Base-by-base conservation (phyloP, 2,329 filamentous ascomycete species). In the Sporothrix curviconia region DNA sequence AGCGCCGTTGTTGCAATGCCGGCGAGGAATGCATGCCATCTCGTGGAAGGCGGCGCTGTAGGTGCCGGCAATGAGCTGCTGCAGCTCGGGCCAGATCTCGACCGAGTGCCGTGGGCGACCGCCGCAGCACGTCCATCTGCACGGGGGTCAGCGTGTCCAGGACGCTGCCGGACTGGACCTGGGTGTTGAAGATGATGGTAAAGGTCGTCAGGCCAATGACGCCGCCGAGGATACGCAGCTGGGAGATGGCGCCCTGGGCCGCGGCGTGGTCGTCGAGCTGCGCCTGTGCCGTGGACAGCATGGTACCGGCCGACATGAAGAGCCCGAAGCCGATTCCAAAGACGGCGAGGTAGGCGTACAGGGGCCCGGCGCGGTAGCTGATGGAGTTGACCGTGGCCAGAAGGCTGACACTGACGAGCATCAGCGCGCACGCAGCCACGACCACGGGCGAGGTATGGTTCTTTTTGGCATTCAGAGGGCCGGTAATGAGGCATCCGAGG, bases 271-370 rank as follows among this genome's bases (percentile, higher is more conserved):
- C 77, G 57, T 71, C 72, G 7, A 70, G 67, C 17, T 74, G 69
- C 0, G 78, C 74, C 47, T 82, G 74, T 14, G 83, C 72, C 46
- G 78, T 78, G 2, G 79, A 80, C 64, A 83, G 77, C 58, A 85
- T 81, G 0, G 81, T 83, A 7, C 77, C 77, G 2, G 78, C 75
- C 0, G 78, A 79, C 60, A 83, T 79, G 9, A 77, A 79, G 15
- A 85, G 72, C 0, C 82, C 82, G 15, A 84, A 79, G 0, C 82
- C 82, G 1, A 84, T 68, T 1, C 82, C 82, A 30, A 84, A 78
- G 7, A 84, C 71, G 22, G 76, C 73, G 57, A 83, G 76, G 61
- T 76, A 84, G 2, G 74, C 79, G 59, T 83, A 83, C 55, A 80
- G 74, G 0, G 73, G 69, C 7, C 69, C 67, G 3, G 69, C 67